Percentiles rank a stretch among this genome's conserved stretches.
phyloP scores from a whole-genome alignment of 768 basidiomycete genomes.

The Amyloporia xantha region DNA sequence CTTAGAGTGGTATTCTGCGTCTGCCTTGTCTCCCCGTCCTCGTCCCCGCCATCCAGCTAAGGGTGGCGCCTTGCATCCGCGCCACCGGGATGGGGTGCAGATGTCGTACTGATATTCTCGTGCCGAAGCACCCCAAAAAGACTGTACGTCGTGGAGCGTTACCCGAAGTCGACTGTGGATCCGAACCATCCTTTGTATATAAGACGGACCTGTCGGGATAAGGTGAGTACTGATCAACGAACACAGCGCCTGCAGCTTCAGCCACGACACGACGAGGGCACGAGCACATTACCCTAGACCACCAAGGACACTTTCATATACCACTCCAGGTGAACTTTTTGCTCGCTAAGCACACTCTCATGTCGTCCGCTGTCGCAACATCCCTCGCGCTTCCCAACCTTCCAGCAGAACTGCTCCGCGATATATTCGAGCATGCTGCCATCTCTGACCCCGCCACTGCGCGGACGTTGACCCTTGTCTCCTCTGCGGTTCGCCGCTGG shows the following conservation, averaged over 20 bases:
- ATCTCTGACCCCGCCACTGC: constrained; percentile 21
- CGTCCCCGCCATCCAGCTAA: background rate
- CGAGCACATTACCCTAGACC: background rate
- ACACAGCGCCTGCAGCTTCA: background rate
- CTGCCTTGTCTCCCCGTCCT: background rate
- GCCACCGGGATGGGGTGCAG: constrained; percentile 4
- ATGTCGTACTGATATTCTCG: constrained; percentile 1
- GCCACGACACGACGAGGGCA: background rate
- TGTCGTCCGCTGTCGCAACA: background rate
- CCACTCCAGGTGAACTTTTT: background rate
- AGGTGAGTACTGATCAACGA: too few species aligned
- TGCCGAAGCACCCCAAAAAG: constrained; percentile 1
- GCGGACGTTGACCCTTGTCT: constrained; percentile 30
- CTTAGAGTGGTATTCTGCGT: too few species aligned
- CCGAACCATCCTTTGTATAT: constrained; percentile 1
- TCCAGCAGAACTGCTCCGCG: constrained; percentile 30
- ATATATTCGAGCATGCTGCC: constrained; percentile 32
- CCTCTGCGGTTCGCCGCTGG: constrained; percentile 26
- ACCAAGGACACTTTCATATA: background rate
- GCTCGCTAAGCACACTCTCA: background rate
- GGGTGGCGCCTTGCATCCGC: background rate
- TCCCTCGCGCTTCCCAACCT: constrained; percentile 20
- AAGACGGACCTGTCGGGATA: background rate
- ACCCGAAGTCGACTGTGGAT: background rate
- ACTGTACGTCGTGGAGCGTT: background rate